Evolutionary conservation across 2,329 filamentous ascomycete species (phyloP).

Genomic region (Balansia obtecta): DNA sequence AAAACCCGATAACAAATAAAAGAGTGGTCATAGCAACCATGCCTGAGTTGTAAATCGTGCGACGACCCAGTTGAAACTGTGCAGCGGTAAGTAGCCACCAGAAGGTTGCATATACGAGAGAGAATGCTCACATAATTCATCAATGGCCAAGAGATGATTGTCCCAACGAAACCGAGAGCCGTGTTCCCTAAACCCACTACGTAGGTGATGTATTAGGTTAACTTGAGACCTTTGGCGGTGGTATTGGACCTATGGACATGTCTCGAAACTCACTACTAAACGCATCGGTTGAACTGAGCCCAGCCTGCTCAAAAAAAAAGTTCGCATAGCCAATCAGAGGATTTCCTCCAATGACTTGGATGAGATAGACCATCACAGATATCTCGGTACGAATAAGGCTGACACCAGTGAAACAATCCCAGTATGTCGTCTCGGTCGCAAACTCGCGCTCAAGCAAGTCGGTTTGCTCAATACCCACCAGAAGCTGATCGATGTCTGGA

Average conservation of each 20-base stretch:
- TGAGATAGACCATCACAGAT: conserved; percentile 48
- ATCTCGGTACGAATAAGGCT: conserved; percentile 43
- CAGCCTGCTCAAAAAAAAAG: conserved; percentile 24
- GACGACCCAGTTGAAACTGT: conserved; percentile 22
- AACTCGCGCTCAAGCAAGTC: conserved; percentile 41
- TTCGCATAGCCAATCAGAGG: conserved; percentile 52
- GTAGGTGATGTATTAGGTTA: background rate
- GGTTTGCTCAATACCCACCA: conserved; percentile 46
- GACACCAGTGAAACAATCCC: conserved; percentile 36
- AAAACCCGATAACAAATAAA: conserved; percentile 28
- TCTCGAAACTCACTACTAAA: conserved; percentile 10
- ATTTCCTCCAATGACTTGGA: conserved; percentile 52
- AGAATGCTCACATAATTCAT: conserved; percentile 18
- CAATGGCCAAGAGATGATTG: conserved; percentile 27
- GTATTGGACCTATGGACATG: background rate
- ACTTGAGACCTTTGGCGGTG: background rate
- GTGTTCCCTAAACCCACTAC: conserved; percentile 23
- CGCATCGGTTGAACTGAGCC: conserved; percentile 12
- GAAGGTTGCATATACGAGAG: background rate
- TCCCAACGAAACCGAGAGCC: conserved; percentile 27
- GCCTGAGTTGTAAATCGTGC: conserved; percentile 23
- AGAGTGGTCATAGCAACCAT: conserved; percentile 21
- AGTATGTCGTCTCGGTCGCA: conserved; percentile 34
- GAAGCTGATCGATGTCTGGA: conserved; percentile 22
- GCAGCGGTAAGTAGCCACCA: background rate